Evolutionary conservation across 2,329 filamentous ascomycete species (phyloP), one percentile per base, ranked within the genome.

Genomic region (Botrytis tulipae): DNA sequence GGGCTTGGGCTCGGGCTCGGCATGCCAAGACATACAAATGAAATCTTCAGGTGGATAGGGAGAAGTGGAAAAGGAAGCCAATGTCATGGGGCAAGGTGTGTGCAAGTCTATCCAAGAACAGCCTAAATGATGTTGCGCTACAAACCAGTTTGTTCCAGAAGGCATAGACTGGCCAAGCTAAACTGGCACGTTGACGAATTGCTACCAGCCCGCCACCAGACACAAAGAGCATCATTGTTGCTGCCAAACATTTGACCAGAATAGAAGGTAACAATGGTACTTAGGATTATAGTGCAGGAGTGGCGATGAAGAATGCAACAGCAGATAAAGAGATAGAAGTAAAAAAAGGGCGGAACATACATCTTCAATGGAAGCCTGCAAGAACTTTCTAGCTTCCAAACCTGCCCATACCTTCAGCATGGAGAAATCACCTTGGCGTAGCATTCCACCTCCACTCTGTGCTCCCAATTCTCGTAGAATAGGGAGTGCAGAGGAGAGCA

Each of bases 391-490:
- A 67, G 94, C 93, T 84, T 98, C 95, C 18, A 98, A 85, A 1
- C 95, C 95, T 74, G 93, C 89, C 95, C 95, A 98, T 8, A 98
- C 91, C 79, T 94, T 90, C 77, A 98, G 84, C 92, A 98, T 96
- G 61, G 90, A 92, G 75, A 92, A 93, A 79, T 95, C 92, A 42
- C 92, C 91, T 48, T 88, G 86, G 80, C 90, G 91, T 73, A 92
- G 85, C 84, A 92, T 91, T 74, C 90, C 84, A 22, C 89, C 89
- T 42, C 92, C 91, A 77, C 91, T 90, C 80, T 95, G 90, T 0
- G 94, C 90, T 67, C 95, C 93, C 4, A 99, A 86, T 81, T 97
- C 92, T 78, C 96, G 88, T 73, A 99, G 84, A 66, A 99, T 98
- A 0, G 96, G 96, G 67, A 99, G 85, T 12, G 95, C 94, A 80